These are phyloP conservation scores for Fistulinella prunicolor DNA, from an alignment of 768 basidiomycete species.

Conservation along the genomic window DNA sequence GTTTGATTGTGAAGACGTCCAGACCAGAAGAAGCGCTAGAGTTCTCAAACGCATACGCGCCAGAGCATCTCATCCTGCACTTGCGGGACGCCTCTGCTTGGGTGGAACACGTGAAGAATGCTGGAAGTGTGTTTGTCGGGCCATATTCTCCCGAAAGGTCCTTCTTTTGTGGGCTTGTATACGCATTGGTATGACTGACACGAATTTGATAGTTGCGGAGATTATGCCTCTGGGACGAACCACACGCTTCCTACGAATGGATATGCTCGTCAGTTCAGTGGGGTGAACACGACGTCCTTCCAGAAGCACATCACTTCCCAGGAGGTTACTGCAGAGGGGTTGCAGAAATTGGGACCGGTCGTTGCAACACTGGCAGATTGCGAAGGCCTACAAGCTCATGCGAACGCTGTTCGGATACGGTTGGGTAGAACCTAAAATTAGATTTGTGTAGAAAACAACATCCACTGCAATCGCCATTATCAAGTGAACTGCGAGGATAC, in stretches of 20 bases:
- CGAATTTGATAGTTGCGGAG: constrained; percentile 71
- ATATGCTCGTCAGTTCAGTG: constrained; percentile 96
- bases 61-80: constrained; percentile 95
- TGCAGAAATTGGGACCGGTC: constrained; percentile 76
- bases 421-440: constrained; percentile 32
- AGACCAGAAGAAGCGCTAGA: constrained; percentile 71
- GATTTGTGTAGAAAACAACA: not conserved
- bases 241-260: constrained; percentile 97
- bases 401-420: constrained; percentile 91
- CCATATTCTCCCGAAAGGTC: constrained; percentile 95
- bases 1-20: constrained; percentile 76
- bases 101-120: constrained; percentile 76
- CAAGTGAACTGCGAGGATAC: constrained; percentile 2
- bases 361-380: constrained; percentile 91
- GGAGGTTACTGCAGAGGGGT: constrained; percentile 77
- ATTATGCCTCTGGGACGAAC: constrained; percentile 98
- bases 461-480: not conserved
- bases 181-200: constrained; percentile 4
- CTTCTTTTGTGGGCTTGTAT: constrained; percentile 8
- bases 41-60: constrained; percentile 97
- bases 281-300: constrained; percentile 96
- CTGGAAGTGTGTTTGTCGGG: constrained; percentile 96
- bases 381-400: constrained; percentile 93
- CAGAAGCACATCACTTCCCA: constrained; percentile 99
- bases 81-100: constrained; percentile 64